Base-by-base conservation (phyloP, 169 alveolate genomes). In the Plasmodium malariae region DNA sequence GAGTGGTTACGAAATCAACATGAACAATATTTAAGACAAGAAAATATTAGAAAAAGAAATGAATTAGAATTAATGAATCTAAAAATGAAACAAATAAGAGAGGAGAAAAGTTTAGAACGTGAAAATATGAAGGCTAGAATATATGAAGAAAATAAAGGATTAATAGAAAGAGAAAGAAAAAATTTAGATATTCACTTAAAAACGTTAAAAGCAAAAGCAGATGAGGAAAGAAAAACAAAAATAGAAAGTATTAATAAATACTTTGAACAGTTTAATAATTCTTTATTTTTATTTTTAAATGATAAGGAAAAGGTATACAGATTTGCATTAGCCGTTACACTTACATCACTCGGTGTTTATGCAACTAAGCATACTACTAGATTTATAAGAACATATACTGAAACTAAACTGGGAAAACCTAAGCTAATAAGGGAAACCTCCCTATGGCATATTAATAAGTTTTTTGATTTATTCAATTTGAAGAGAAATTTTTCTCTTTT, bases 1-100 rank as follows among this genome's bases (percentile, higher is more conserved):
- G 98, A 96, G 72, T 95, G 97, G 98, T 88, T 97, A n/a, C 88
- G 88, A 49, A 97, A 94, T 54, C 98, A 97, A 92, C 98, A 96
- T 30, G 97, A 97, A 76, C 97, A 97, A 91, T 97, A 97, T 92
- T 83, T 97, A 65, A 88, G 96, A 26, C 98, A 97, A 76, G 98
- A 97, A 68, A 97, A 97, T 68, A 93, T 94, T 55, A 72, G 98
- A 30, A 97, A 97, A 94, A 90, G 95, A 67, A 94, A 96, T 59
- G 97, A 96, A 63, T 89, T 94, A 32, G 98, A 96, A 74, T 92
- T 95, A 12, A 87, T 96, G 32, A 72, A 95, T 73, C 92, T 88
- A 94, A 73, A 87, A 80, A 94, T 94, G 88, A 95, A 93, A 32
- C 96, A 94, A 34, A 88, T 93, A 48, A 76, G 88, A 49, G 95